Evolutionary conservation across 2,329 filamentous ascomycete species (phyloP), one percentile per base, ranked within the genome.

Genomic region (Colletotrichum tofieldiae): DNA sequence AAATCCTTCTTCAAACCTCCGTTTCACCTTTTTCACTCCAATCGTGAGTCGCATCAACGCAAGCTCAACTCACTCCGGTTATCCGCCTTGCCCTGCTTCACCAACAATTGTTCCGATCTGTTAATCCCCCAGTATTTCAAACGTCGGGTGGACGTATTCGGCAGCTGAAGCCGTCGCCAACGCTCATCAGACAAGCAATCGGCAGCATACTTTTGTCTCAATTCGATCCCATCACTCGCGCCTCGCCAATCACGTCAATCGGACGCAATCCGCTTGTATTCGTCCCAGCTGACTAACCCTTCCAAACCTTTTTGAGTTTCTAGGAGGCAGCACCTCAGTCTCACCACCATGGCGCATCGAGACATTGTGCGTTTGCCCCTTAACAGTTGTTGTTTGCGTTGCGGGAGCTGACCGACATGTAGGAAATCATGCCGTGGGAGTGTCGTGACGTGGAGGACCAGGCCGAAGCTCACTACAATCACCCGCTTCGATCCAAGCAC

Each of bases 371-470:
- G 69, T 69, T 35, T 32, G 18, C 20, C 14, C 12, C 18, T 26
- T 26, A 12, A 1, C 41, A 52, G 20, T 47, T 37, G 20, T n/a
- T 16, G 11, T 11, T 5, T 4, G 5, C 20, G 16, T 11, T n/a
- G 45, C n/a, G 11, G n/a, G 55, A 58, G 35, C 67, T 75, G 29
- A 75, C 39, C 16, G 11, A n/a, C 3, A 47, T 32, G 2, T 59
- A 83, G 80, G 75, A 77, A 26, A 74, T 79, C 43, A 82, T 81
- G 59, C 84, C 87, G 5, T 86, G 84, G 84, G 87, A 89, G 75
- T 85, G 84, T 67, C 85, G 86, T 65, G 87, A 89, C 75, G 86
- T 85, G 75, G 82, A 86, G 71, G 86, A 89, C 39, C 82, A 85
- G 78, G 86, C 87, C 59, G 85, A 84, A 78, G 78, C 80, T 45